phyloP scores from a whole-genome alignment of 2,329 filamentous ascomycete genomes.

The Verticillium zaregamsianum region DNA sequence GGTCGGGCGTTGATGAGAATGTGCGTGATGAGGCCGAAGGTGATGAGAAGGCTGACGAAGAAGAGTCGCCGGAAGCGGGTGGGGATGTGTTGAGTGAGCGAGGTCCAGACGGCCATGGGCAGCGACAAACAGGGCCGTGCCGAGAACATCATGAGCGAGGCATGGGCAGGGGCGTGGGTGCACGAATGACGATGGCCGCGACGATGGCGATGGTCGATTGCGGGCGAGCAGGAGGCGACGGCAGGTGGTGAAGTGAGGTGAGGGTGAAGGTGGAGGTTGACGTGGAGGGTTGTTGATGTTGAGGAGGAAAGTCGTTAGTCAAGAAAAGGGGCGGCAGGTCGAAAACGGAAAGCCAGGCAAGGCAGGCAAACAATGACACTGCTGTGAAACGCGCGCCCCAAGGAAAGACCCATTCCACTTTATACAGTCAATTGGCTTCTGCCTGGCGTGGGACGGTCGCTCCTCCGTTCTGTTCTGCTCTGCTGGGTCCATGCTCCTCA shows the following conservation, averaged over 20 bases:
- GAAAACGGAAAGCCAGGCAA: not conserved
- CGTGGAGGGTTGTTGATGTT: not conserved
- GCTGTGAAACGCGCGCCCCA: not conserved
- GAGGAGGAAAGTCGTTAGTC: not conserved
- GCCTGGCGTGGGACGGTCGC: not conserved
- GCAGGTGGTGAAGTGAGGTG: not conserved
- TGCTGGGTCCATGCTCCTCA: not conserved
- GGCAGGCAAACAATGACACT: not conserved
- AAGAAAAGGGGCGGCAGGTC: not conserved
- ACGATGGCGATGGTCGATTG: not conserved
- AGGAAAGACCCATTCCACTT: not conserved
- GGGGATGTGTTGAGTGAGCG: constrained; percentile 4
- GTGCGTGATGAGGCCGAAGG: constrained; percentile 2
- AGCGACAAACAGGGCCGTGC: not conserved
- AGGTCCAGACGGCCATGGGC: constrained; percentile 1
- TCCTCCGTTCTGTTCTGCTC: not conserved
- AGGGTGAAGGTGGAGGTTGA: not conserved
- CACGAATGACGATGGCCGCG: not conserved
- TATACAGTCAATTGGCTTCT: not conserved
- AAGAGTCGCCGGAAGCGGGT: constrained; percentile 6
- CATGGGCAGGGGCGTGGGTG: not conserved
- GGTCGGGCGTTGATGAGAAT: not conserved
- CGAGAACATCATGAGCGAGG: not conserved
- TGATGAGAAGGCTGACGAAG: constrained; percentile 2
- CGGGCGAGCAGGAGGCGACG: not conserved